Evolutionary conservation across 2,329 filamentous ascomycete species (phyloP), one percentile per base, ranked within the genome.

Genomic region (Magnaporthiopsis poae): DNA sequence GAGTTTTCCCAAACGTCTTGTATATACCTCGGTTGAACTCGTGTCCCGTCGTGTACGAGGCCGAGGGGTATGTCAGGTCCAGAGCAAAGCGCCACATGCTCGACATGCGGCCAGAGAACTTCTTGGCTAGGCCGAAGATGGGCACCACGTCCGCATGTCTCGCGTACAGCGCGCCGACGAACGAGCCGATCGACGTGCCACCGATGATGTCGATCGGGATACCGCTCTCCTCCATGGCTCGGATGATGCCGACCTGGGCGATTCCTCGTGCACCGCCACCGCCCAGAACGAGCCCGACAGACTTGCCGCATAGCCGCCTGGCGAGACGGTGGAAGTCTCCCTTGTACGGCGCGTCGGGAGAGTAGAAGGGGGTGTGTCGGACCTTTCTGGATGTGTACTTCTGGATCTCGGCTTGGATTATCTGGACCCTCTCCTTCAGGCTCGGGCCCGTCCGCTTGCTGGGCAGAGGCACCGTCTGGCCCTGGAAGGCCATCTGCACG

Each of bases 21-120:
- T 97, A 99, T 70, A 99, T 97, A 60, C 95, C 95, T 8, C 95
- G 90, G 73, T 99, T 99, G 84, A 99, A 99, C 73, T 99, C 95
- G 74, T 99, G 95, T 0, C 95, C 95, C 0, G 95, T 99, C 0
- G 96, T 99, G 78, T 99, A 99, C 1, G 94, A 96, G 9, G 91
- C 92, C 7, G 94, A 95, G 0, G 95, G 95, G 75, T 99, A 99
- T 0, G 95, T 99, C 72, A 99, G 78, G 74, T 99, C 95, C 2
- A 99, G 82, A 0, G 93, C 93, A 75, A 99, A 97, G n/a, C 95
- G 88, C 95, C 95, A 99, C 79, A 98, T 91, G 77, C 94, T 98
- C 61, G 91, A 92, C 96, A 99, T 99, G n/a, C 96, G 90, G 5
- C 95, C 93, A 0, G 95, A 87, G 76, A 99, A 99, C 75, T 97